phyloP scores from a whole-genome alignment of 2,329 filamentous ascomycete genomes.

The Colletotrichum simmondsii region DNA sequence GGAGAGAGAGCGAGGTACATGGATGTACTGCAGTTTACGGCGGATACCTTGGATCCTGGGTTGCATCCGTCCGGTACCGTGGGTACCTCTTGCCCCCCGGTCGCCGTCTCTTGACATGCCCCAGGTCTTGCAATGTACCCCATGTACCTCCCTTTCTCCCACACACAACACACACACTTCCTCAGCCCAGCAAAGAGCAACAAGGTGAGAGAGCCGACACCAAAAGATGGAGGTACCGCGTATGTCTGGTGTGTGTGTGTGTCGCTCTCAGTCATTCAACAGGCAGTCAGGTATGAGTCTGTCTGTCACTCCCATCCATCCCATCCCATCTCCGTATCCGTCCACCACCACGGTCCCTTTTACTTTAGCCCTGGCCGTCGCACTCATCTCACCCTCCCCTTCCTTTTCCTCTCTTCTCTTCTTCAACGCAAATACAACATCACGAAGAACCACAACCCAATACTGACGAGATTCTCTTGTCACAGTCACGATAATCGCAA shows the following conservation, averaged over 20 bases:
- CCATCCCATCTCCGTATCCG: constrained; percentile 36
- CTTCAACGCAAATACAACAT: constrained; percentile 61
- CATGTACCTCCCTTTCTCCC: constrained; percentile 17
- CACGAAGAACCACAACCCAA: constrained; percentile 53
- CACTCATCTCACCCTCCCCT: constrained; percentile 45
- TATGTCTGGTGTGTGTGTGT: neutral
- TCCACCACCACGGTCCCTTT: constrained; percentile 43
- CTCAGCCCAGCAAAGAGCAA: neutral
- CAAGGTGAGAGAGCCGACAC: neutral
- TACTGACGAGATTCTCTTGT: constrained; percentile 67
- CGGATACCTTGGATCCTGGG: constrained; percentile 17
- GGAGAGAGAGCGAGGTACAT: neutral
- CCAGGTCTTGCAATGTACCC: constrained; percentile 24
- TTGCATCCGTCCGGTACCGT: constrained; percentile 32
- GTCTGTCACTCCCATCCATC: constrained; percentile 26
- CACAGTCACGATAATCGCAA: constrained; percentile 69
- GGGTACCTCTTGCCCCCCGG: constrained; percentile 26
- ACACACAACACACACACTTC: neutral
- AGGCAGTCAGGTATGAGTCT: constrained; percentile 1
- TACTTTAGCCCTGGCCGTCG: constrained; percentile 32
- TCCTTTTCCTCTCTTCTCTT: constrained; percentile 48
- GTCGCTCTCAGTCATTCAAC: constrained; percentile 16
- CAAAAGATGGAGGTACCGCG: too few relatives aligned
- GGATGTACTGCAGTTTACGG: neutral
- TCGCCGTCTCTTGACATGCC: constrained; percentile 9